phyloP scores from a whole-genome alignment of 1,284 basidiomycete species.

The Crepidotus sp. region DNA sequence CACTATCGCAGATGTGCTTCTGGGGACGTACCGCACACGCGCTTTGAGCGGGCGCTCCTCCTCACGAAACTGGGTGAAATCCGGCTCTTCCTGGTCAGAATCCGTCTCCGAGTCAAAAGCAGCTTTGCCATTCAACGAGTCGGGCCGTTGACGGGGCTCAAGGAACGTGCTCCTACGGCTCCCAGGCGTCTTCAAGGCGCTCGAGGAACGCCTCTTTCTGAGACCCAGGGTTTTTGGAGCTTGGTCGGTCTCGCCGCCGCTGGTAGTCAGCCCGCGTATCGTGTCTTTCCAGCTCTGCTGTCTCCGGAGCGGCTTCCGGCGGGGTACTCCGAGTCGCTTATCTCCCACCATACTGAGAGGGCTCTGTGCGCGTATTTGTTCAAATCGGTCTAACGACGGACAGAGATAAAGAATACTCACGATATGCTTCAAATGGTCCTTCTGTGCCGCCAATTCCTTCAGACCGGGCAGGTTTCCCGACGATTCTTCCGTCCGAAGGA shows the following conservation, averaged over 20 bases:
- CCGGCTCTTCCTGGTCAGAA: conserved; percentile 25
- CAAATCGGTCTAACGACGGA: background rate
- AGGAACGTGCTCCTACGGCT: conserved; percentile 18
- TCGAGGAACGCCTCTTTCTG: conserved; percentile 20
- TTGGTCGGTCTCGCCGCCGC: conserved; percentile 28
- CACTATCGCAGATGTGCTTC: conserved; percentile 31
- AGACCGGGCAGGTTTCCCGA: conserved; percentile 63
- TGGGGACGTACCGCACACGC: conserved; percentile 41
- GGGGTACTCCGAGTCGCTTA: conserved; percentile 28
- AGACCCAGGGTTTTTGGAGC: conserved; percentile 15
- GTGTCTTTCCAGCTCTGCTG: conserved; percentile 52
- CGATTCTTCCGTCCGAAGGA: conserved; percentile 77
- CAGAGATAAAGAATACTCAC: conserved; percentile 22
- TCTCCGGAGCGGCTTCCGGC: conserved; percentile 41
- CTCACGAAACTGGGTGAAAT: conserved; percentile 38
- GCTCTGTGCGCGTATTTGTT: conserved; percentile 31
- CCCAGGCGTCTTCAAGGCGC: conserved; percentile 18
- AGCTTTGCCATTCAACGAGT: conserved; percentile 15
- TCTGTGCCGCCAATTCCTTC: conserved; percentile 58
- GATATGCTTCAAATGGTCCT: conserved; percentile 81
- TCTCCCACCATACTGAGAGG: conserved; percentile 85
- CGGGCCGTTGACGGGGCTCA: conserved; percentile 17
- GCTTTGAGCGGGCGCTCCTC: conserved; percentile 56
- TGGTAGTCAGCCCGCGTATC: conserved; percentile 34
- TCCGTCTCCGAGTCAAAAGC: conserved; percentile 17